Base-by-base conservation (phyloP, 164 flowering plant genomes). In the Brasenia schreberi region DNA sequence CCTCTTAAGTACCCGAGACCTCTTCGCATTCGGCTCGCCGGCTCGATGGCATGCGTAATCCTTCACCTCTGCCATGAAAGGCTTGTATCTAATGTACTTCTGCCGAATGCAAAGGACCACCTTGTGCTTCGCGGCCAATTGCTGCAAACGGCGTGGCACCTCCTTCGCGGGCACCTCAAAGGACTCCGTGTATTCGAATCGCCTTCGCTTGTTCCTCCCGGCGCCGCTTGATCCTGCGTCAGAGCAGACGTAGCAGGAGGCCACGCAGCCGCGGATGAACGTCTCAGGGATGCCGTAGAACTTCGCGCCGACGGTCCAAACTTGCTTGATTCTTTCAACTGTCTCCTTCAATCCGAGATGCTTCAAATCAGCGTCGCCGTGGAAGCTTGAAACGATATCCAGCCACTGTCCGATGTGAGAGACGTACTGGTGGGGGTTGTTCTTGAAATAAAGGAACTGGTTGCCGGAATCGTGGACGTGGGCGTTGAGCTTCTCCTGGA, bases 31-130 rank as follows among this genome's bases (percentile, higher is more conserved):
- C 0, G 99, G 99, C 77, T 89, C 92, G 11, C 99, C 99, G 0
- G 97, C 97, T 66, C 99, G 75, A 69, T 94, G 99, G 73, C 97
- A 94, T 17, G 99, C 99, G 74, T 94, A 94, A 75, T 94, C 99
- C 80, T 94, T 94, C 49, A 94, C 97, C 80, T 94, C 99, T 0
- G 99, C 99, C 96, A 94, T 88, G 72, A 94, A 94, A 0, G 99
- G 99, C 79, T 91, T 89, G 72, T 89, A 89, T 83, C 96, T 79
- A 65, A 95, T 88, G 70, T 95, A 95, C 81, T 95, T 95, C 80
- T 95, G 97, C 66, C 99, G 76, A 64, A 95, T 95, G 69, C 99
- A 92, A 43, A 95, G 85, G 69, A 92, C 99, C 11, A 92, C 99
- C 79, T 91, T 92, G 71, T 95, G 96, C 76, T 95, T 95, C 0